phyloP scores from a whole-genome alignment of 1,284 basidiomycete genomes.

The Hemileia vastatrix region DNA sequence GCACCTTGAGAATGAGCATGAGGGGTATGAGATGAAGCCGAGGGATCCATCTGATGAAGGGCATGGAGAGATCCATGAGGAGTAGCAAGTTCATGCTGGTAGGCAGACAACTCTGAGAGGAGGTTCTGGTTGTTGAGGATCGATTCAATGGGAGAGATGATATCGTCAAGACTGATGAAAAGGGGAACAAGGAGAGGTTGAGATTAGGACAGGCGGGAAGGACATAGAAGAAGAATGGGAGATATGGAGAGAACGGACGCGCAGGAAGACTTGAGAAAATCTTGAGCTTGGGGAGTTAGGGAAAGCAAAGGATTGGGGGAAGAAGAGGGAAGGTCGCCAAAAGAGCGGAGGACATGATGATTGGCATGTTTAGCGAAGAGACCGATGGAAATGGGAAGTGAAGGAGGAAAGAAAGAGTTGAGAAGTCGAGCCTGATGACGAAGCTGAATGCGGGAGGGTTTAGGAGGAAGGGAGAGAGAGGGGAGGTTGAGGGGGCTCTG shows the following conservation, averaged over 20 bases:
- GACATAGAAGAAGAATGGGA: not conserved
- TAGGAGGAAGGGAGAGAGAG: too few relatives aligned
- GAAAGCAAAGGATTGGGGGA: too few relatives aligned
- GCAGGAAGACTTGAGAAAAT: not conserved
- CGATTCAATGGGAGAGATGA: conserved; percentile 3
- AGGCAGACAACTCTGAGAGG: conserved; percentile 9
- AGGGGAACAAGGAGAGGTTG: not conserved
- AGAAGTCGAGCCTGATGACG: not conserved
- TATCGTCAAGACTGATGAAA: conserved; percentile 10
- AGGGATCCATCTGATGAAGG: not conserved
- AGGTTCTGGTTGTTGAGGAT: conserved; percentile 17
- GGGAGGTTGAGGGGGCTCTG: too few relatives aligned
- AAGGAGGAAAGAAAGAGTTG: not conserved
- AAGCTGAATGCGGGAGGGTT: not conserved
- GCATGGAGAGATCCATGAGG: conserved; percentile 17
- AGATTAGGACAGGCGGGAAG: too few relatives aligned
- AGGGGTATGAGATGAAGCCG: not conserved
- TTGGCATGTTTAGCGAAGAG: not conserved
- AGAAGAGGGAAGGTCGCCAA: too few relatives aligned
- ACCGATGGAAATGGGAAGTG: not conserved
- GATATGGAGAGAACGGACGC: not conserved
- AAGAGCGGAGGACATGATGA: too few relatives aligned
- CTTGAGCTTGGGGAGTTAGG: too few relatives aligned
- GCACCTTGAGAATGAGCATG: not conserved
- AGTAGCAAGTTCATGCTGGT: conserved; percentile 19